Conservation (phyloP, 1,284 basidiomycete species). For the Afroboletus lepidellus region DNA sequence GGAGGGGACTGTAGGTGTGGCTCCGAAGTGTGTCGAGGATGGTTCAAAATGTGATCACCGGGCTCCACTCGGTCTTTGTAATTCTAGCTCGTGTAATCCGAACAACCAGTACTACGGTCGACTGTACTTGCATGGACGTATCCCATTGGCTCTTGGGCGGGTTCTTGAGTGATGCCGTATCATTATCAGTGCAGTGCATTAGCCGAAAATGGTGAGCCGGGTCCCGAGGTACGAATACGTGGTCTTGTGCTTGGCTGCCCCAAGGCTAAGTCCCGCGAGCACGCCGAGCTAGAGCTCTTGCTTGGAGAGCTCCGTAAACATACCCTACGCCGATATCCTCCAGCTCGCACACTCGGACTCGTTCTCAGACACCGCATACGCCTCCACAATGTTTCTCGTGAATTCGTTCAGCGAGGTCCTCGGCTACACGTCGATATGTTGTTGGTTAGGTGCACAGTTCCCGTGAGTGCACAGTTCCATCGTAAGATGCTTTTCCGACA, state of each 20-base stretch:
- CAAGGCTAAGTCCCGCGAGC: background rate
- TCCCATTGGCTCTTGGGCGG: too few species aligned
- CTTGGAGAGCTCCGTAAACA: constrained; percentile 15
- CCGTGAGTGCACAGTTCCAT: constrained; percentile 60
- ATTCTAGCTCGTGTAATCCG: too few species aligned
- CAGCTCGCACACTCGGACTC: background rate
- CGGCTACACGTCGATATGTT: constrained; percentile 78
- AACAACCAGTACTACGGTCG: too few species aligned
- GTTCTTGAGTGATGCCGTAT: too few species aligned
- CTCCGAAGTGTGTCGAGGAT: constrained; percentile 27
- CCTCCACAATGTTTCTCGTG: constrained; percentile 16
- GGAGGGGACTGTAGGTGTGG: constrained; percentile 23
- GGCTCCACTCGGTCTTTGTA: too few species aligned
- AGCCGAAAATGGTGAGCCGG: background rate
- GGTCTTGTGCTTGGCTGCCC: background rate
- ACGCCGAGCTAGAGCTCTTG: background rate
- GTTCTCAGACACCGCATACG: background rate
- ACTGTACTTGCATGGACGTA: too few species aligned
- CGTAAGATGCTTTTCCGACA: constrained; percentile 11
- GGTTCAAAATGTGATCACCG: constrained; percentile 17
- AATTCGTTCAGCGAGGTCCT: constrained; percentile 49
- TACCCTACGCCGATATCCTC: constrained; percentile 12
- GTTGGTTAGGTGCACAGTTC: constrained; percentile 89
- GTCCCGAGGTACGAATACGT: background rate
- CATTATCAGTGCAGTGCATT: too few species aligned